These are phyloP conservation scores for Adansonia grandidieri DNA, from an alignment of 441 rosid genomes.

Conservation along the genomic window DNA sequence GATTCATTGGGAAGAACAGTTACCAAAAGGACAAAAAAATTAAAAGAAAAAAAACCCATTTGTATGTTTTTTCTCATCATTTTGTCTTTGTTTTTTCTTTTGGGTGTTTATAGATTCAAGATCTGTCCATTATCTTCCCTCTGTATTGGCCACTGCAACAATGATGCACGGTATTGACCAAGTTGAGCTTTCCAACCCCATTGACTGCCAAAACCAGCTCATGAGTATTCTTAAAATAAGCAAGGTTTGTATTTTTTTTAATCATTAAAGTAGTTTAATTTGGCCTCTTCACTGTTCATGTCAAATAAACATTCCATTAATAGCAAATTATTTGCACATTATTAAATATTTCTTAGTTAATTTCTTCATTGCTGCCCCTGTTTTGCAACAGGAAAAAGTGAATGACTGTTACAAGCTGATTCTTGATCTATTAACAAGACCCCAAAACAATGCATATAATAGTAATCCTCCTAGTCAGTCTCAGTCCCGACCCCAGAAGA, in stretches of 20 bases:
- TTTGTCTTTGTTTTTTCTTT: slow-evolving; percentile 7
- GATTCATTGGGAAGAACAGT: background rate
- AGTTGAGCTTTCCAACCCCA: slow-evolving; percentile 61
- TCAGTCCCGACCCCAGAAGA: slow-evolving; percentile 38
- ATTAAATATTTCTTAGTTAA: slow-evolving; percentile 2
- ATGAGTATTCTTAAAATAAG: slow-evolving; percentile 58
- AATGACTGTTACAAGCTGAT: slow-evolving; percentile 56
- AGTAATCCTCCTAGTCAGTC: background rate
- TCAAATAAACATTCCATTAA: background rate
- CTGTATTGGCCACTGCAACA: slow-evolving; percentile 83
- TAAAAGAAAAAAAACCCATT: background rate
- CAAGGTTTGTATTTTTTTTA: slow-evolving; percentile 50
- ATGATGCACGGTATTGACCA: slow-evolving; percentile 81
- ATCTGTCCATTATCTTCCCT: slow-evolving; percentile 68
- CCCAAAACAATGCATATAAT: slow-evolving; percentile 20
- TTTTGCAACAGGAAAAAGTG: slow-evolving; percentile 58
- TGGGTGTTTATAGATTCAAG: slow-evolving; percentile 60
- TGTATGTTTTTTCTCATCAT: background rate
- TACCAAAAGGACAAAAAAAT: background rate
- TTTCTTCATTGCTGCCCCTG: background rate
- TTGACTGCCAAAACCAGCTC: slow-evolving; percentile 63
- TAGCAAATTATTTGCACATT: slow-evolving; percentile 18
- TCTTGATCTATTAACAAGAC: slow-evolving; percentile 34
- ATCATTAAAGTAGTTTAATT: background rate
- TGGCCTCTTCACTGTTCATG: background rate